Evolutionary conservation across 2,329 filamentous ascomycete genomes (phyloP).

Genomic region (Akanthomyces muscarius): DNA sequence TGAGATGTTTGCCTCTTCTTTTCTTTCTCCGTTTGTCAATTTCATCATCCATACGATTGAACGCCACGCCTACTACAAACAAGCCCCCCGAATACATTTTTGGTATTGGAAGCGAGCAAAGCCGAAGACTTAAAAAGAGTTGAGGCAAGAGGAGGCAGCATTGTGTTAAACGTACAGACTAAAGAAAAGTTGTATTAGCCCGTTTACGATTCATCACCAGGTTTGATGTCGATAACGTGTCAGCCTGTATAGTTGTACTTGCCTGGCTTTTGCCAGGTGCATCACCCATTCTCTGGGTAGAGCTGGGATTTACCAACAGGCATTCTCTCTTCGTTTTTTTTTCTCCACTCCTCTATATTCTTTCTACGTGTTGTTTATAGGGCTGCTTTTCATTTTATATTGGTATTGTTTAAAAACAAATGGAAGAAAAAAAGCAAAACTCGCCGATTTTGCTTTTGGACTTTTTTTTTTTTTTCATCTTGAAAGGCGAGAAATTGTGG

Average conservation of each 20-base stretch:
- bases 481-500: too few relatives aligned
- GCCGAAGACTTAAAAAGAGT: neutral
- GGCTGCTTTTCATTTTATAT: neutral
- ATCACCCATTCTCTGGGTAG: neutral
- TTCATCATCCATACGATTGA: conserved; percentile 13
- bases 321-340: neutral
- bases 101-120: neutral
- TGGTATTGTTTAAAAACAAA: conserved; percentile 15
- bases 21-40: neutral
- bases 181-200: neutral
- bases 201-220: neutral
- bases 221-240: neutral
- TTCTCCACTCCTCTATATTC: neutral
- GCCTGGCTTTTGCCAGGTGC: neutral
- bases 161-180: neutral
- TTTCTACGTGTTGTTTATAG: neutral
- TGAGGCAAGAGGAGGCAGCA: conserved; percentile 6
- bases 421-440: neutral
- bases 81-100: neutral
- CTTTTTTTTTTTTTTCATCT: too few relatives aligned
- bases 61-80: conserved; percentile 9
- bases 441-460: too few relatives aligned
- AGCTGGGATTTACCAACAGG: neutral
- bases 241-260: neutral
- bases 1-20: neutral